Percentiles rank a stretch among this genome's conserved stretches.
Evolutionary conservation across 768 basidiomycete species (phyloP).

Genomic region (Amanita pseudoporphyria): DNA sequence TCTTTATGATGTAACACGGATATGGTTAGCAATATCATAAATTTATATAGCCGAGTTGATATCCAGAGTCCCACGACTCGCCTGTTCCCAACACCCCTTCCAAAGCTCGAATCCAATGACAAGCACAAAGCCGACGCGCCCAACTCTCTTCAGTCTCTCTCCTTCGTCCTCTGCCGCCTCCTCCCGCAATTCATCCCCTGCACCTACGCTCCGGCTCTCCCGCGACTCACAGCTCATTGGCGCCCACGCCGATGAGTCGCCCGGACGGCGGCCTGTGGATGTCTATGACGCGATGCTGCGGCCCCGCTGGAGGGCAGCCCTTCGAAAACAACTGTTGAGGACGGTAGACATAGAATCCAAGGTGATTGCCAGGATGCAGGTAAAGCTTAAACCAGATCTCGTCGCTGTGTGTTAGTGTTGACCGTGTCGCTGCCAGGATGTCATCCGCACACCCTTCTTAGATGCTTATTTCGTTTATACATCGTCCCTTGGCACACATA

Average conservation of each 20-base stretch:
- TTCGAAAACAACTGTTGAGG: constrained; percentile 45
- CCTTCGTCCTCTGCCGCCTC: constrained; percentile 5
- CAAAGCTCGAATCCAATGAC: not conserved
- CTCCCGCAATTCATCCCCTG: constrained; percentile 4
- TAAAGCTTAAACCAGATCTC: constrained; percentile 11
- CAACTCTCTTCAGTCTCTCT: constrained; percentile 2
- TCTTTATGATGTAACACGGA: no score
- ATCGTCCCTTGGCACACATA: constrained; percentile 74
- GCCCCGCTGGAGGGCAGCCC: constrained; percentile 55
- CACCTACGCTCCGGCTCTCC: not conserved
- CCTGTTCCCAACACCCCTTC: no score
- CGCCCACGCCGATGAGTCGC: constrained; percentile 9
- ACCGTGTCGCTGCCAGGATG: constrained; percentile 29
- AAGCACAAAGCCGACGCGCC: not conserved
- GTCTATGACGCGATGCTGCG: constrained; percentile 57
- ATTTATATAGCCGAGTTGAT: no score
- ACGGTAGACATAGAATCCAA: constrained; percentile 49
- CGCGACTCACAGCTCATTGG: constrained; percentile 2
- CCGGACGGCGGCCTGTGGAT: constrained; percentile 30
- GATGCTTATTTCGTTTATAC: constrained; percentile 82
- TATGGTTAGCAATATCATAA: no score
- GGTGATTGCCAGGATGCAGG: constrained; percentile 62
- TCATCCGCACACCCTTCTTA: constrained; percentile 53
- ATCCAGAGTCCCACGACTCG: no score
- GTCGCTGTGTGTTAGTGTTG: not conserved